Conservation (phyloP, 306 rosid species). For the Prunus campanulata region DNA sequence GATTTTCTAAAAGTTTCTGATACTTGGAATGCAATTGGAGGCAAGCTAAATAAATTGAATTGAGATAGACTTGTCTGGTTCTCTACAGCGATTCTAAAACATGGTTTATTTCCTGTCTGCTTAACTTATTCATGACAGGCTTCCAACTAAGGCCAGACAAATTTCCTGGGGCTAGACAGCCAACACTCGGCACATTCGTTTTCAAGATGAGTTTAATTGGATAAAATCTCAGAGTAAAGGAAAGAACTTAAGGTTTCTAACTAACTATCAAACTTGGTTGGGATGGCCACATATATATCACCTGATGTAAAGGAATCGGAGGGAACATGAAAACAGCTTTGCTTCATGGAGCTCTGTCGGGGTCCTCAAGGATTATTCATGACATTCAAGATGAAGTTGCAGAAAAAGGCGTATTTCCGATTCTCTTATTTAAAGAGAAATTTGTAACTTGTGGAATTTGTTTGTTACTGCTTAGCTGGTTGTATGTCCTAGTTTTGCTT, state of each 20-base stretch:
- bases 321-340: not conserved
- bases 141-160: not conserved
- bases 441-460: not conserved
- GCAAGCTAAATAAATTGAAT: not conserved
- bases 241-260: not conserved
- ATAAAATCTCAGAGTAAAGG: not conserved
- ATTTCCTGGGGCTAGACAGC: not conserved
- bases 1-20: not conserved
- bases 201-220: not conserved
- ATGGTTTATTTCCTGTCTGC: not conserved
- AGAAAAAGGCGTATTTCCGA: not conserved
- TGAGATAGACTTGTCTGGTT: not conserved
- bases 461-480: not conserved
- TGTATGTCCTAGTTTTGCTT: not conserved
- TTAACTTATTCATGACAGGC: not conserved
- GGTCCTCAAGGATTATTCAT: not conserved
- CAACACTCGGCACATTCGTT: not conserved
- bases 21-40: not conserved
- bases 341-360: not conserved
- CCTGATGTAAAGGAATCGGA: not conserved
- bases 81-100: not conserved
- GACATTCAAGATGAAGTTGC: not conserved
- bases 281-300: not conserved
- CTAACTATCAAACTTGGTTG: not conserved
- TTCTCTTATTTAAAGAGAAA: not conserved